Conservation (phyloP, 768 basidiomycete genomes). For the Lentinula detonsa region DNA sequence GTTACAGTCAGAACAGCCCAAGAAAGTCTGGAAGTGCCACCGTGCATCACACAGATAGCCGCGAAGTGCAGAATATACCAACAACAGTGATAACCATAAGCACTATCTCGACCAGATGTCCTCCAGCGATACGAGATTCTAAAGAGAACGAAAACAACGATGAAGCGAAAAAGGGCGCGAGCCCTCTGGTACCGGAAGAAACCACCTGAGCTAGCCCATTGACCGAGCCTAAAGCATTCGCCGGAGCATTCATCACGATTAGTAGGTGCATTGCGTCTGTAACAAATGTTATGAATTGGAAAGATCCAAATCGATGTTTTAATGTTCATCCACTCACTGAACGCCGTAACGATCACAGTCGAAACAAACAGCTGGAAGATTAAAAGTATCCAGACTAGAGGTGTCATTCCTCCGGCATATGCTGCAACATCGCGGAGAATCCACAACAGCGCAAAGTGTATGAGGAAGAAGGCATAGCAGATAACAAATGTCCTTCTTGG, state of each 20-base stretch:
- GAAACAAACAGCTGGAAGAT: constrained; percentile 24
- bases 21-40: no score
- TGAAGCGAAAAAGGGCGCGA: constrained; percentile 48
- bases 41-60: neutral
- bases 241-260: constrained; percentile 37
- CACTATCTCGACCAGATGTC: constrained; percentile 13
- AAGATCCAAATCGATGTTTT: neutral
- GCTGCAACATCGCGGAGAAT: constrained; percentile 16
- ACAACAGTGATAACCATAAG: neutral
- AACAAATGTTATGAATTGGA: neutral
- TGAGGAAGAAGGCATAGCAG: constrained; percentile 21
- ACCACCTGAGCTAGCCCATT: constrained; percentile 54
- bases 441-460: constrained; percentile 14
- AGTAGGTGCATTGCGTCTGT: constrained; percentile 43
- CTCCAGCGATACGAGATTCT: constrained; percentile 36
- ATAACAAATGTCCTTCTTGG: constrained; percentile 41
- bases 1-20: no score
- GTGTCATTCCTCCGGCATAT: constrained; percentile 26
- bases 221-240: constrained; percentile 39
- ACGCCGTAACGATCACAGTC: constrained; percentile 24
- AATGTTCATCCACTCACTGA: constrained; percentile 21
- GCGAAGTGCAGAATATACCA: neutral
- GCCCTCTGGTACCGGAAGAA: constrained; percentile 38
- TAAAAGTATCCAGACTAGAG: constrained; percentile 22
- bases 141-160: constrained; percentile 53